Evolutionary conservation across 257 asterid genomes (phyloP).

Genomic region (Henckelia pumila): DNA sequence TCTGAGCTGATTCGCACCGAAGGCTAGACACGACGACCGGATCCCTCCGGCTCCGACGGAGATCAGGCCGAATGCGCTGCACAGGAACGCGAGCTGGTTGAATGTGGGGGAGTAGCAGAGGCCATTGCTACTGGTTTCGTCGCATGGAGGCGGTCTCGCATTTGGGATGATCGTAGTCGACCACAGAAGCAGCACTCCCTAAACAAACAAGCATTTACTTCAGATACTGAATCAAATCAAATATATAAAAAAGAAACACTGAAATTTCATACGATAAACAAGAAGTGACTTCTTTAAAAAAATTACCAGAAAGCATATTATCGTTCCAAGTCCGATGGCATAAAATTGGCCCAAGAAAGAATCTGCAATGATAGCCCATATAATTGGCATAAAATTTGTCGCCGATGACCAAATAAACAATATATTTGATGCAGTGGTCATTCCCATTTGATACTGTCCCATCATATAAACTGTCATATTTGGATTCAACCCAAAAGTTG

Average conservation of each 20-base stretch:
- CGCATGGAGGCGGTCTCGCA: conserved; percentile 33
- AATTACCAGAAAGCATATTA: background rate
- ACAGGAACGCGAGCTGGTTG: conserved; percentile 42
- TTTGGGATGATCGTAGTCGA: too few relatives aligned
- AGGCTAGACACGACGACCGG: conserved; percentile 56
- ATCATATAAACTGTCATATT: conserved; percentile 68
- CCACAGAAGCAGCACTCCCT: too few relatives aligned
- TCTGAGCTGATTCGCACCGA: conserved; percentile 62
- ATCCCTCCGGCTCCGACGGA: conserved; percentile 73
- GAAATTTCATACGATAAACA: too few relatives aligned
- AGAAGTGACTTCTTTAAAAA: too few relatives aligned
- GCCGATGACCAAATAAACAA: conserved; percentile 68
- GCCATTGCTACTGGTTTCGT: conserved; percentile 18
- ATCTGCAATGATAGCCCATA: conserved; percentile 67
- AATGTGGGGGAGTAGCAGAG: conserved; percentile 45
- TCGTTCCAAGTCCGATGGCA: conserved; percentile 56
- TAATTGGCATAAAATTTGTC: conserved; percentile 49
- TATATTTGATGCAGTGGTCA: conserved; percentile 50
- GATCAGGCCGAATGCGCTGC: conserved; percentile 45
- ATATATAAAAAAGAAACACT: too few relatives aligned
- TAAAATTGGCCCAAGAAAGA: conserved; percentile 55
- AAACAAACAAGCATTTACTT: too few relatives aligned
- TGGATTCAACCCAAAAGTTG: conserved; percentile 52
- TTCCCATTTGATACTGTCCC: conserved; percentile 51
- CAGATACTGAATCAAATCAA: too few relatives aligned